Evolutionary conservation across 352 stramenopile species (phyloP).

Genomic region (Globisporangium nunn): DNA sequence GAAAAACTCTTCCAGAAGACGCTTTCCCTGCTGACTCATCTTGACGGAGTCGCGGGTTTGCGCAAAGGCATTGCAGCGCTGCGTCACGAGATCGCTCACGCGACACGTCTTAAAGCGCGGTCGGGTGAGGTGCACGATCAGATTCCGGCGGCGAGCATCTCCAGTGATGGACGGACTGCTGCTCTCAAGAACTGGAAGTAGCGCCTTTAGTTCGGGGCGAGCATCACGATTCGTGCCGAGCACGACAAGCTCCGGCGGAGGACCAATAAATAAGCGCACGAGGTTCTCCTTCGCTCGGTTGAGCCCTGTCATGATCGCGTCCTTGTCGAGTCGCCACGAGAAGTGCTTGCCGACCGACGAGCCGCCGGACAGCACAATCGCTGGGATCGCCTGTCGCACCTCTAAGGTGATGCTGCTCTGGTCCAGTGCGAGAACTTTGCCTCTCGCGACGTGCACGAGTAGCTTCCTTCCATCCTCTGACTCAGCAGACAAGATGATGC

Average conservation of each 20-base stretch:
- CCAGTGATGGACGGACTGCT: constrained; percentile 17
- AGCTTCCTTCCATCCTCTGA: constrained; percentile 56
- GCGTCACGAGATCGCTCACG: constrained; percentile 33
- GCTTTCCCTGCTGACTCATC: constrained; percentile 9
- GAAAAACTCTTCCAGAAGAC: constrained; percentile 43
- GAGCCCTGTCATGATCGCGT: constrained; percentile 59
- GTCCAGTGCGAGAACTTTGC: constrained; percentile 41
- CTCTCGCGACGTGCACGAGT: constrained; percentile 56
- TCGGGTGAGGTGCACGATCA: constrained; percentile 55
- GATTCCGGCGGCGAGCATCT: constrained; percentile 41
- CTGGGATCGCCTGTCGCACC: constrained; percentile 49
- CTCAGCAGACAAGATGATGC: constrained; percentile 67
- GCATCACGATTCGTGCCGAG: constrained; percentile 25
- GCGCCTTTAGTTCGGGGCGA: constrained; percentile 27
- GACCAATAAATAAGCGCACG: constrained; percentile 58
- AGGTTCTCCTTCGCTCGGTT: constrained; percentile 73
- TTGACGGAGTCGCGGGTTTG: constrained; percentile 3
- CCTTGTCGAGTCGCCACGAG: constrained; percentile 74
- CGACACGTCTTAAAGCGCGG: constrained; percentile 52
- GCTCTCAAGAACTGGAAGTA: constrained; percentile 9
- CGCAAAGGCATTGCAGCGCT: constrained; percentile 18
- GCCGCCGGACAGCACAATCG: constrained; percentile 40
- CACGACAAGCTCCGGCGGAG: constrained; percentile 31
- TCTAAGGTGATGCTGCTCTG: constrained; percentile 40
- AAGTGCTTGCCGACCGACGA: constrained; percentile 57